Base-by-base conservation (phyloP, 2,329 filamentous ascomycete genomes). In the Fusarium bulbicola region DNA sequence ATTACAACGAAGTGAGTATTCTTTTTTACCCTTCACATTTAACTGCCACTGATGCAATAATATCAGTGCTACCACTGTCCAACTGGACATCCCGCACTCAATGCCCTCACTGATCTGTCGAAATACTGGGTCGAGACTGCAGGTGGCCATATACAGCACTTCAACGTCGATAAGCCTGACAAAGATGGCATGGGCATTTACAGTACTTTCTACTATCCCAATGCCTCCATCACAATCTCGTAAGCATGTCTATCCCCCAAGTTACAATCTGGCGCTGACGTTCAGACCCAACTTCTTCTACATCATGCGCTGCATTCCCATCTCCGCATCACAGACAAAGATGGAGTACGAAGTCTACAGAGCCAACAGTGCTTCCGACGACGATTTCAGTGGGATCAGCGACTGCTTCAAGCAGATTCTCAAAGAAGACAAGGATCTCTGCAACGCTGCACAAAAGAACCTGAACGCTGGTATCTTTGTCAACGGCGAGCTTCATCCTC, bases 11-110 rank as follows among this genome's bases (percentile, higher is more conserved):
- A 8, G 59, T 69, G 7, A 32, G n/a, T n/a, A n/a, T 57, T 42
- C 1, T 4, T 1, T 39, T 21, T 1, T 8, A 21, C 1, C 3
- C 11, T 39, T 8, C 12, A 20, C 12, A 21, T 39, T 39, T 2
- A 21, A 39, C 37, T 21, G 8, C 1, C 37, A 3, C 37, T 39
- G 20, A 39, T 2, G 11, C 13, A 43, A 18, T 6, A 6, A 13
- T 8, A 16, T 13, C 12, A 89, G 77, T 91, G 89, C 74, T 91
- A 91, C 72, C 89, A 91, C 80, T 91, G 88, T 80, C 84, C 85
- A 26, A 88, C 86, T 1, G 86, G 87, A 1, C 89, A 91, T 65
- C 88, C 89, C 2, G 87, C 88, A 59, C 86, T 90, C 45, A 83
- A 54, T 1, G 54, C 53, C 2, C 20, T 70, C 85, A 8, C 82